phyloP scores from a whole-genome alignment of 805 yeast genomes.

The Yarrowia bubula region DNA sequence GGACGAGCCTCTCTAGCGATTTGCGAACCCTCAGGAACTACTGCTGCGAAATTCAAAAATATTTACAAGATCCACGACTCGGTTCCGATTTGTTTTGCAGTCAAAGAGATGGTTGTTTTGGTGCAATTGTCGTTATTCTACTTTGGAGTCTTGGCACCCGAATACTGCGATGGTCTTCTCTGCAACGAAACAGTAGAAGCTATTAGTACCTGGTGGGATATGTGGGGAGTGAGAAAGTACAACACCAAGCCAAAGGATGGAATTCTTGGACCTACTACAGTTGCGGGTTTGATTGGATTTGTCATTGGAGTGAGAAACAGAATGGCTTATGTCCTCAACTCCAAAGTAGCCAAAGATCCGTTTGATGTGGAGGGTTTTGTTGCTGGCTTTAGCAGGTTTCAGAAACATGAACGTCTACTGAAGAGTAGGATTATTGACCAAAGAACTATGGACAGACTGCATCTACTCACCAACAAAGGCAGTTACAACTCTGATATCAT shows the following conservation, averaged over 20 bases:
- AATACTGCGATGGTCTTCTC: constrained; percentile 76
- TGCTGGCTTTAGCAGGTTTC: constrained; percentile 70
- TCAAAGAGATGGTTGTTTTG: constrained; percentile 67
- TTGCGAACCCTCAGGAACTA: constrained; percentile 70
- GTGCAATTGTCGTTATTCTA: constrained; percentile 76
- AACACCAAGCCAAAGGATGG: constrained; percentile 49
- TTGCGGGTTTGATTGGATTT: constrained; percentile 77
- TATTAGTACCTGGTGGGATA: constrained; percentile 75
- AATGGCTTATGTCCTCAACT: constrained; percentile 55
- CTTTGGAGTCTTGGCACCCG: constrained; percentile 67
- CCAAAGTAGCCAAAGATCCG: constrained; percentile 72
- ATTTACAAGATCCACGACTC: constrained; percentile 54
- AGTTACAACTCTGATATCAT: constrained; percentile 40
- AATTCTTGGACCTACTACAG: constrained; percentile 60
- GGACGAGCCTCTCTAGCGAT: constrained; percentile 78
- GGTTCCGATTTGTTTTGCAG: constrained; percentile 63
- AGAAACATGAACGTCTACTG: constrained; percentile 60
- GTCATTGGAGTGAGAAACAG: constrained; percentile 64
- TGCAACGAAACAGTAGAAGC: constrained; percentile 77
- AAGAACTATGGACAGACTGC: constrained; percentile 51
- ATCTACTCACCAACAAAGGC: constrained; percentile 47
- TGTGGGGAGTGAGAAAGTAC: constrained; percentile 51
- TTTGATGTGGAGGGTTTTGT: constrained; percentile 70
- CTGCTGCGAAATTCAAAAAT: constrained; percentile 76
- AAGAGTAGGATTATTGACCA: constrained; percentile 56